phyloP scores from a whole-genome alignment of 1,139 yeast species.

The Arxiozyma bovina region DNA sequence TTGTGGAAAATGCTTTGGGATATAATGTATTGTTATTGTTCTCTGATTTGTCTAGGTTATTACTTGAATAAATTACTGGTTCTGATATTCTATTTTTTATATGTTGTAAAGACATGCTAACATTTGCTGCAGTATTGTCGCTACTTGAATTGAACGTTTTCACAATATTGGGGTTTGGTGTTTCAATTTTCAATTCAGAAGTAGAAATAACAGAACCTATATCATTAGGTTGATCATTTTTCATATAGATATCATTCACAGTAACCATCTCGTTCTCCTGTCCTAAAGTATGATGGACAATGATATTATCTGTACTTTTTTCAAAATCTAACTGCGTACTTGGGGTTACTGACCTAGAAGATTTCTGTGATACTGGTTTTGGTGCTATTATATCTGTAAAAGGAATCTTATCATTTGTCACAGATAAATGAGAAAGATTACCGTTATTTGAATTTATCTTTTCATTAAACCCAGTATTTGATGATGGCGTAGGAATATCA shows the following conservation, averaged over 20 bases:
- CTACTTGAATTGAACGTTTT: neutral
- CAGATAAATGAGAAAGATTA: neutral
- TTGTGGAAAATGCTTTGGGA: conserved; percentile 22
- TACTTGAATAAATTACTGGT: neutral
- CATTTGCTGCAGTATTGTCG: neutral
- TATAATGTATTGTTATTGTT: conserved; percentile 7
- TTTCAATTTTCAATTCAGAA: neutral
- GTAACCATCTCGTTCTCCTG: neutral
- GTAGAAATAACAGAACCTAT: neutral
- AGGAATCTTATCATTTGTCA: neutral
- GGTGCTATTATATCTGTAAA: conserved; percentile 4
- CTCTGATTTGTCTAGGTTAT: neutral
- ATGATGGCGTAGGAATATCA: conserved; percentile 4
- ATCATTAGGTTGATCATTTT: neutral
- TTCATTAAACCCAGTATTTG: neutral
- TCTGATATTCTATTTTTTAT: neutral
- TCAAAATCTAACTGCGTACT: conserved; percentile 5
- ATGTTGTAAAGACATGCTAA: neutral
- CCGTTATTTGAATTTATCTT: neutral
- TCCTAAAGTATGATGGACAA: neutral
- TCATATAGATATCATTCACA: neutral
- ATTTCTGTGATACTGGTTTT: neutral
- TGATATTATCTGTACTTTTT: conserved; percentile 1
- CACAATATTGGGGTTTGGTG: neutral
- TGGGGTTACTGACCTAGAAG: conserved; percentile 36